Conservation (phyloP, 2,329 filamentous ascomycete genomes). For the Fusarium succisae region DNA sequence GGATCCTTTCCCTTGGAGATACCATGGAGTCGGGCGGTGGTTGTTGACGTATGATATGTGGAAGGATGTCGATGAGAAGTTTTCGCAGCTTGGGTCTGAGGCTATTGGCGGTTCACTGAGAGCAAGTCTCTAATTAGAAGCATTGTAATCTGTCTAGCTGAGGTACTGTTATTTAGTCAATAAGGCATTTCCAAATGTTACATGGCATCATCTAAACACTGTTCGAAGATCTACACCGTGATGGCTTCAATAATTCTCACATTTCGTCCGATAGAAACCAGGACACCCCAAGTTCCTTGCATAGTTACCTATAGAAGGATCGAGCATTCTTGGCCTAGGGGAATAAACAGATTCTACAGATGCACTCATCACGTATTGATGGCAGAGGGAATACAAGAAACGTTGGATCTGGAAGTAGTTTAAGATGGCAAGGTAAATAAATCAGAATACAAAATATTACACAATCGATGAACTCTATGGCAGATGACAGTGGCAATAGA, state of each 20-base stretch:
- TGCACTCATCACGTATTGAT: neutral
- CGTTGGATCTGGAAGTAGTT: neutral
- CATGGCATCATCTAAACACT: neutral
- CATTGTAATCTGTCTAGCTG: neutral
- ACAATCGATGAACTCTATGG: neutral
- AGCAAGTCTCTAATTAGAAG: neutral
- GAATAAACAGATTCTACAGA: neutral
- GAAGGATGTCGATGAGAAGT: conserved; percentile 50
- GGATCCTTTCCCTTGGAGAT: conserved; percentile 54
- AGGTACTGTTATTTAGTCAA: neutral
- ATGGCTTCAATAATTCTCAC: accelerated
- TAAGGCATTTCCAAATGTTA: too few species aligned
- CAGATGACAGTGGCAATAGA: accelerated
- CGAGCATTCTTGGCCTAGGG: neutral
- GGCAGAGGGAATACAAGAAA: accelerated
- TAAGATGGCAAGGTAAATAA: accelerated
- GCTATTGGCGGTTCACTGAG: neutral
- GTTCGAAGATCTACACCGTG: accelerated
- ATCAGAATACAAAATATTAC: accelerated
- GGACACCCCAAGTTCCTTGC: neutral
- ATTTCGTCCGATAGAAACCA: accelerated
- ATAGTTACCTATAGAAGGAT: accelerated
- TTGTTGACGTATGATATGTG: conserved; percentile 52
- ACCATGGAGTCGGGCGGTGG: conserved; percentile 52
- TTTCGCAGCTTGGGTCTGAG: conserved; percentile 15